Conservation (phyloP, 2,329 filamentous ascomycete species). For the Aspergillus proliferans region DNA sequence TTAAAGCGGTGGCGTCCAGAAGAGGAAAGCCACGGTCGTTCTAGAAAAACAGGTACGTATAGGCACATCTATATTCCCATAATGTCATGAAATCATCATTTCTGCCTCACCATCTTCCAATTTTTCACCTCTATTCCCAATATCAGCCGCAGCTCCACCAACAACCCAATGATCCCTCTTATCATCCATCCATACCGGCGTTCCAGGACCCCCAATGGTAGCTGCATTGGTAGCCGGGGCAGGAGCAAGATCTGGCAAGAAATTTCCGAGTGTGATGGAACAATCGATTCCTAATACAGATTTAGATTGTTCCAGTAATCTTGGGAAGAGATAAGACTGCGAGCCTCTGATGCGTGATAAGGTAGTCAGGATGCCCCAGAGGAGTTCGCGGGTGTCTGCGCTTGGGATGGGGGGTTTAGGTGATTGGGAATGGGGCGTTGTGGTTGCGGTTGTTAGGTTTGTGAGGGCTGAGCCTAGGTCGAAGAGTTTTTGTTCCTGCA, state of each 20-base stretch:
- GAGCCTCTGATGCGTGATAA: conserved; percentile 35
- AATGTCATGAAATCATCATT: no score
- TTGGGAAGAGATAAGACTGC: conserved; percentile 31
- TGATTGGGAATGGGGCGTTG: conserved; percentile 23
- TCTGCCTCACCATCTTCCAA: no score
- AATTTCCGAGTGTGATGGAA: conserved; percentile 23
- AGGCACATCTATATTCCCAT: no score
- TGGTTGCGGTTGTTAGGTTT: conserved; percentile 31
- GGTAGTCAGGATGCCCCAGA: conserved; percentile 35
- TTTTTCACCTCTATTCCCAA: no score
- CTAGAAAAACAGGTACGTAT: no score
- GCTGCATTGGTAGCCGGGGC: conserved; percentile 1
- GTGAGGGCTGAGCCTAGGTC: conserved; percentile 29
- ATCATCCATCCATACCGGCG: background rate
- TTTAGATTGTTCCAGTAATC: conserved; percentile 27
- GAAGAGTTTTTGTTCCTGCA: conserved; percentile 34
- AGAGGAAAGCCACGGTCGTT: no score
- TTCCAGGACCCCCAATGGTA: background rate
- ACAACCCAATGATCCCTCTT: background rate
- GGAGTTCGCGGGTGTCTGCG: conserved; percentile 26
- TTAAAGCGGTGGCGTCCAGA: no score
- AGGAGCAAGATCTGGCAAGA: conserved; percentile 17
- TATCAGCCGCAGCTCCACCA: background rate
- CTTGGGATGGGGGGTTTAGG: conserved; percentile 19
- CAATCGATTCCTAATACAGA: conserved; percentile 26